Conservation (phyloP, 805 yeast species). For the Danielozyma ontarioensis region DNA sequence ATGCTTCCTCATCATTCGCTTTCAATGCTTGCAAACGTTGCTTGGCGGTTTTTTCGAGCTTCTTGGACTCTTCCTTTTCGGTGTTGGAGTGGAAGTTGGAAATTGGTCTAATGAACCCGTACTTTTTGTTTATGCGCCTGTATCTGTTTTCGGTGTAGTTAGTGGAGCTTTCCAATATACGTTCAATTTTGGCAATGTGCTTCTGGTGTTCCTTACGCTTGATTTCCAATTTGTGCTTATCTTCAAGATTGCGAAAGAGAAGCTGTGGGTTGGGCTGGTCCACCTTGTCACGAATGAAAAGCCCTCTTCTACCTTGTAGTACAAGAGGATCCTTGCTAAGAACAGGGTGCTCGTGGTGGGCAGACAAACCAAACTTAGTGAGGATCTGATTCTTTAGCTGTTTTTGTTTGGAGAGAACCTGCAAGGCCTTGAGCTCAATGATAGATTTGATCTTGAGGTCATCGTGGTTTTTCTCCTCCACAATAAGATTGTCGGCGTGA, state of each 20-base stretch:
- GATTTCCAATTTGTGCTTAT: conserved; percentile 58
- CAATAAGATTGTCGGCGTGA: conserved; percentile 32
- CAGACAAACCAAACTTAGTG: conserved; percentile 46
- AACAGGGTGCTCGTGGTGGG: conserved; percentile 50
- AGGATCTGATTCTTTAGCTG: conserved; percentile 58
- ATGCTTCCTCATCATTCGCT: conserved; percentile 86
- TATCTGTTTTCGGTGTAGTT: conserved; percentile 14
- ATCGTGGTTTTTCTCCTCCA: conserved; percentile 36
- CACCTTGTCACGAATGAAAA: conserved; percentile 62
- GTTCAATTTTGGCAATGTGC: conserved; percentile 45
- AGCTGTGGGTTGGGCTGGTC: conserved; percentile 71
- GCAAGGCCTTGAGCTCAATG: conserved; percentile 64
- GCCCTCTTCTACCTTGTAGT: conserved; percentile 63
- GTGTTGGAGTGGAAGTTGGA: conserved; percentile 48
- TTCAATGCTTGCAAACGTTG: conserved; percentile 84
- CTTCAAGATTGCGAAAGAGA: conserved; percentile 70
- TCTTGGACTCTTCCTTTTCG: conserved; percentile 72
- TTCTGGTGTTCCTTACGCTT: conserved; percentile 43
- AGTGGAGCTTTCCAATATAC: conserved; percentile 20
- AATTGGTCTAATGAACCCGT: conserved; percentile 29
- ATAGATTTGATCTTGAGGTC: conserved; percentile 59
- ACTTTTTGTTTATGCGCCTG: conserved; percentile 19
- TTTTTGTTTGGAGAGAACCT: conserved; percentile 65
- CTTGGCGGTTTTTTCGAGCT: conserved; percentile 75
- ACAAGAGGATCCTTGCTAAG: conserved; percentile 52